A percentile compares a stretch with the other conserved stretches of the same genome.
phyloP scores from a whole-genome alignment of 768 basidiomycete genomes.

The Leccinum olivaceopallidum region DNA sequence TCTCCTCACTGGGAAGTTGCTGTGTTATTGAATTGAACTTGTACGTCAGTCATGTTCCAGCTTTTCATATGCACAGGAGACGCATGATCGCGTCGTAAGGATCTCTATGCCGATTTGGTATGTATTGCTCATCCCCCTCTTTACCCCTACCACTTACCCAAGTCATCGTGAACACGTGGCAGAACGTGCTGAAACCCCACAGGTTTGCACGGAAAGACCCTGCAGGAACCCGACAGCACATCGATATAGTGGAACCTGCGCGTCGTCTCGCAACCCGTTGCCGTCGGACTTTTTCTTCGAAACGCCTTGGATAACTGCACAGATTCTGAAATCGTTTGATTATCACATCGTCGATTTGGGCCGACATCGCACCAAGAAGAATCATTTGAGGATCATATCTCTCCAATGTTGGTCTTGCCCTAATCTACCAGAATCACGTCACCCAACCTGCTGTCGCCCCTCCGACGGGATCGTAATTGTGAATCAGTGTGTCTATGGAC shows the following conservation, averaged over 20 bases:
- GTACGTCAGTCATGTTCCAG: constrained; percentile 7
- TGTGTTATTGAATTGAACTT: constrained; percentile 4
- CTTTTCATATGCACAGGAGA: constrained; percentile 15
- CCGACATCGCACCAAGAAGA: background rate
- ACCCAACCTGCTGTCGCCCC: background rate
- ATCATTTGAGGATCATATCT: constrained; percentile 4
- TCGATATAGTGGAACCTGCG: constrained; percentile 17
- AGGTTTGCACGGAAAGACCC: constrained; percentile 13
- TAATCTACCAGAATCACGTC: background rate
- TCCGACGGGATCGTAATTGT: constrained; percentile 14
- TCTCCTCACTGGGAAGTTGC: background rate
- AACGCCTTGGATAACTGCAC: constrained; percentile 1
- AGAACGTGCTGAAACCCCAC: constrained; percentile 7
- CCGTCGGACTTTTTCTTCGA: constrained; percentile 8
- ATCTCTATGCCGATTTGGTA: background rate
- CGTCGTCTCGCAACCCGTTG: constrained; percentile 12
- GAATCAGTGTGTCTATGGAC: constrained; percentile 12
- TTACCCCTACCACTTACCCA: constrained; percentile 13
- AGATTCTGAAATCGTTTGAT: background rate
- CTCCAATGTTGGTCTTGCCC: background rate
- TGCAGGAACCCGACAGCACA: constrained; percentile 17
- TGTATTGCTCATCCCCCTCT: background rate
- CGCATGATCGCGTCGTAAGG: background rate
- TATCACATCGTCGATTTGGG: background rate
- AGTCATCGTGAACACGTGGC: constrained; percentile 6